A percentile compares a stretch with the other conserved stretches of the same genome.
phyloP scores from a whole-genome alignment of 2,329 filamentous ascomycete genomes.

The Sporothrix euskadiensis region DNA sequence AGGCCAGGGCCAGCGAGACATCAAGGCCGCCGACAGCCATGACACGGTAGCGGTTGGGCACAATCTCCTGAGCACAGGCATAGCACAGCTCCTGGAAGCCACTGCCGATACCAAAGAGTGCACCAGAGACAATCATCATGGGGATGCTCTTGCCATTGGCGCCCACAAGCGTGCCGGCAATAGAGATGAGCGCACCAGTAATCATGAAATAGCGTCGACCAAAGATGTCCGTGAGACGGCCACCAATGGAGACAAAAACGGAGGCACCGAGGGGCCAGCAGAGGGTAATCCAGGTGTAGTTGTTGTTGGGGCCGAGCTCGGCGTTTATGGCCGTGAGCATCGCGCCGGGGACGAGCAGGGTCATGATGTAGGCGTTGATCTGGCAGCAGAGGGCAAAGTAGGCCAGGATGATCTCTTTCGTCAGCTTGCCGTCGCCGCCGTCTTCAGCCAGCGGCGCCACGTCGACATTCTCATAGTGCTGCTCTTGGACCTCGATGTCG shows the following conservation, averaged over 20 bases:
- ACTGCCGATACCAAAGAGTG: constrained; percentile 27
- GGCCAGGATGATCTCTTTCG: constrained; percentile 26
- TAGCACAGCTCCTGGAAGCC: constrained; percentile 42
- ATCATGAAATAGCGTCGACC: constrained; percentile 30
- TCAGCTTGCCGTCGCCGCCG: constrained; percentile 24
- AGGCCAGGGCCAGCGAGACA: constrained; percentile 26
- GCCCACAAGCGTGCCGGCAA: constrained; percentile 25
- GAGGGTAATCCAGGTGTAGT: constrained; percentile 41
- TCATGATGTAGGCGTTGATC: constrained; percentile 36
- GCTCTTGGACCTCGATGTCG: constrained; percentile 11
- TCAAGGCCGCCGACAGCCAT: constrained; percentile 28
- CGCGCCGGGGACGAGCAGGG: constrained; percentile 37
- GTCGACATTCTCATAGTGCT: not conserved
- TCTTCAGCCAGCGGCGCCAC: not conserved
- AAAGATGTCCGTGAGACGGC: constrained; percentile 28
- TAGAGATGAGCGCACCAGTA: constrained; percentile 24
- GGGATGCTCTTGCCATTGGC: constrained; percentile 26
- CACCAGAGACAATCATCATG: constrained; percentile 28
- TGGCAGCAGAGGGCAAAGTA: constrained; percentile 30
- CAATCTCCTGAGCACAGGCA: constrained; percentile 27
- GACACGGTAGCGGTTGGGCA: constrained; percentile 29
- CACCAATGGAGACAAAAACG: constrained; percentile 33
- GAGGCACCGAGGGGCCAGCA: constrained; percentile 38
- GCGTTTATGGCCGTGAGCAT: constrained; percentile 41
- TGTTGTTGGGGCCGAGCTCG: constrained; percentile 39